Percentiles rank a stretch among this genome's conserved stretches.
Evolutionary conservation across 495 filamentous ascomycete species (phyloP).

Genomic region (Umbilicaria muhlenbergii): DNA sequence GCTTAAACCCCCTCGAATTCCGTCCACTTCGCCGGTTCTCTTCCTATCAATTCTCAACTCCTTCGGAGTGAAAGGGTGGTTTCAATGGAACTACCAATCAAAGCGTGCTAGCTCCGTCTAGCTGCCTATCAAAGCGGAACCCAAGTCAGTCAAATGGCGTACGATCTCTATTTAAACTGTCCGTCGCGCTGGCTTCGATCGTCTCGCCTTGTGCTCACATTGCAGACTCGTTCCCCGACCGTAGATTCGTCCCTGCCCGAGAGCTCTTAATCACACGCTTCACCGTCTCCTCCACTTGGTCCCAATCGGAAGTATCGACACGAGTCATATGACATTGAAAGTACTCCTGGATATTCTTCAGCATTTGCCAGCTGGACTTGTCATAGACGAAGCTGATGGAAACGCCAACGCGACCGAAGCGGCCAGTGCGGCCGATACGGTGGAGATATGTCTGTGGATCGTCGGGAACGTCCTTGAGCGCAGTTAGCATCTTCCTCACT

Average conservation of each 20-base stretch:
- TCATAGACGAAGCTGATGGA: slow-evolving; percentile 83
- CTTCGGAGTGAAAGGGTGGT: too few species aligned
- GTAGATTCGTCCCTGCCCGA: slow-evolving; percentile 46
- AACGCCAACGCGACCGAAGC: slow-evolving; percentile 95
- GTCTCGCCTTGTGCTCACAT: too few species aligned
- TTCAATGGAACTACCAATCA: too few species aligned
- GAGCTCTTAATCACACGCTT: slow-evolving; percentile 72
- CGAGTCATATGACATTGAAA: slow-evolving; percentile 44
- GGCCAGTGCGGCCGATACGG: slow-evolving; percentile 91
- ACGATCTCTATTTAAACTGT: too few species aligned
- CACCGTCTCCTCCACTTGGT: slow-evolving; percentile 64
- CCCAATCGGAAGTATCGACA: slow-evolving; percentile 63
- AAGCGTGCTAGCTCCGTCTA: too few species aligned
- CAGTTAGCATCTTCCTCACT: background rate
- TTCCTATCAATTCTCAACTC: too few species aligned
- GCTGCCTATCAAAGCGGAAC: too few species aligned
- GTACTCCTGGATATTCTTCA: slow-evolving; percentile 59
- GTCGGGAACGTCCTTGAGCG: slow-evolving; percentile 41
- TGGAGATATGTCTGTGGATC: slow-evolving; percentile 94
- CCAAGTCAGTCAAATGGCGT: too few species aligned
- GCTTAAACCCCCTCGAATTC: too few species aligned
- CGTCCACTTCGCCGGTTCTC: too few species aligned
- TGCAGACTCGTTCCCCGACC: too few species aligned
- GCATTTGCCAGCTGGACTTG: slow-evolving; percentile 54
- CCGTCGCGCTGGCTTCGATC: too few species aligned